phyloP scores from a whole-genome alignment of 1,139 yeast species.

The Blastobotrys persicus region DNA sequence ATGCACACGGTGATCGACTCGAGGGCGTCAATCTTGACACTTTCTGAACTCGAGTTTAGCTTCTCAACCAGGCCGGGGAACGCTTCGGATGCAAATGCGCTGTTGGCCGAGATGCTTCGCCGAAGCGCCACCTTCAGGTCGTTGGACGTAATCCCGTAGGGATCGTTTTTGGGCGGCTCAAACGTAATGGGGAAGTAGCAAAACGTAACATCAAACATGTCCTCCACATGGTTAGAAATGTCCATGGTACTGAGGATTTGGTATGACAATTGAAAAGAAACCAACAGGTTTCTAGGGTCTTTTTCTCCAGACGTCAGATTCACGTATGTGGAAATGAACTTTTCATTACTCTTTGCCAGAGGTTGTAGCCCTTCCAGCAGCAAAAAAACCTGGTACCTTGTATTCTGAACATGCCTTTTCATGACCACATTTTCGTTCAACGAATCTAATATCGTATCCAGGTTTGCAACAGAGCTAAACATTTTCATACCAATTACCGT shows the following conservation, averaged over 20 bases:
- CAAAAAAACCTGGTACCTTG: conserved; percentile 59
- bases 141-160: conserved; percentile 74
- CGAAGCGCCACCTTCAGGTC: conserved; percentile 62
- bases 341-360: conserved; percentile 19
- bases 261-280: conserved; percentile 62
- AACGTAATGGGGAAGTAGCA: conserved; percentile 97
- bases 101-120: conserved; percentile 56
- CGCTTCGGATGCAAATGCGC: conserved; percentile 64
- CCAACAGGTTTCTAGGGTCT: conserved; percentile 82
- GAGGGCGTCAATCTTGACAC: conserved; percentile 74
- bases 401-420: conserved; percentile 59
- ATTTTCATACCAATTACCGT: conserved; percentile 48
- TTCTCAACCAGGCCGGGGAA: conserved; percentile 80
- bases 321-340: conserved; percentile 55
- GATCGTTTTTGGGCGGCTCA: conserved; percentile 89
- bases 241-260: conserved; percentile 48
- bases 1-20: conserved; percentile 60
- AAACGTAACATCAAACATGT: conserved; percentile 81
- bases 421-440: conserved; percentile 55
- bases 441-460: conserved; percentile 42
- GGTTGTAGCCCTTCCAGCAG: conserved; percentile 41
- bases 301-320: conserved; percentile 83
- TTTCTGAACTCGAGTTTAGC: conserved; percentile 75
- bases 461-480: conserved; percentile 22
- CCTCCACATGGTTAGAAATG: conserved; percentile 46